phyloP scores from a whole-genome alignment of 495 filamentous ascomycete species.

The Tuber aestivum region DNA sequence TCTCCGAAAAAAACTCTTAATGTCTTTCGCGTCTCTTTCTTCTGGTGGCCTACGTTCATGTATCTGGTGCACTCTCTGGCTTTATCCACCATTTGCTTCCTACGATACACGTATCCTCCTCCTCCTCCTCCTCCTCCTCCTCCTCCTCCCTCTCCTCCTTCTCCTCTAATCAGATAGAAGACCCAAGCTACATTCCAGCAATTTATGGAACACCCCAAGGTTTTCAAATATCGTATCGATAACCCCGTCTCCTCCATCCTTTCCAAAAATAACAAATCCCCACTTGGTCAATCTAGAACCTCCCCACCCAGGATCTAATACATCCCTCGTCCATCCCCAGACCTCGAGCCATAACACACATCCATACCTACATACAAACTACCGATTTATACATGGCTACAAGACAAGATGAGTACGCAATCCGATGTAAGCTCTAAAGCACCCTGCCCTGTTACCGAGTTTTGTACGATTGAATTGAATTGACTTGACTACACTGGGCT shows the following conservation, averaged over 20 bases:
- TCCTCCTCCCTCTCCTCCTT: no score
- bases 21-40: background rate
- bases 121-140: no score
- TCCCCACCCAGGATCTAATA: background rate
- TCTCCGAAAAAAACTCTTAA: background rate
- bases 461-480: background rate
- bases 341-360: background rate
- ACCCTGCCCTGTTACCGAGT: background rate
- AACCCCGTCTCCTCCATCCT: background rate
- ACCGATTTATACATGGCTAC: background rate
- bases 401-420: background rate
- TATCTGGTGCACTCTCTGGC: background rate
- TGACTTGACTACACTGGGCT: background rate
- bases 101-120: background rate
- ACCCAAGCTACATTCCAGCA: background rate
- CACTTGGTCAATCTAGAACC: background rate
- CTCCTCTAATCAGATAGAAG: background rate
- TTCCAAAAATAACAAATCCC: background rate
- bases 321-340: background rate
- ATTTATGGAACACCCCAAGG: background rate
- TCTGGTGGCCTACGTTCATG: background rate
- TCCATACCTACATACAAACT: background rate
- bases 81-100: background rate
- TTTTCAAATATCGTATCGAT: background rate
- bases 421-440: background rate